Conservation (phyloP, 495 filamentous ascomycete species). For the Aspergillus bridgeri region DNA sequence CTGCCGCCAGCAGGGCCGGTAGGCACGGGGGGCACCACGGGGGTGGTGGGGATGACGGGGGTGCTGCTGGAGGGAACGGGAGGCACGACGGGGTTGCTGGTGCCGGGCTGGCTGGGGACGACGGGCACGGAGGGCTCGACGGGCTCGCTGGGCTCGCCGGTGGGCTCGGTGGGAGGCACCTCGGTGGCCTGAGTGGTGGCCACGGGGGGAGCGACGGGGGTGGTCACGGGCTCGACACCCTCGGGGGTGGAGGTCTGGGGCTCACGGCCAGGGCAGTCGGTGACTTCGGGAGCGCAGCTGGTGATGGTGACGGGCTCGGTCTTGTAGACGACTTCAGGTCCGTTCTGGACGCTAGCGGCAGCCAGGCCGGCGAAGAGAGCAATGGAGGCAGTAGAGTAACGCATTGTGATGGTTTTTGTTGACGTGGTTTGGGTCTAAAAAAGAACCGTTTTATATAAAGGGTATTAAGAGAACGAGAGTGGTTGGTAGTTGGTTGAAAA, state of each 20-base stretch:
- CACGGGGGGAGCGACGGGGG: slow-evolving; percentile 11
- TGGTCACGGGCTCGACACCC: slow-evolving; percentile 19
- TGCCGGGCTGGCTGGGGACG: slow-evolving; percentile 13
- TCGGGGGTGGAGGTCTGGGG: slow-evolving; percentile 19
- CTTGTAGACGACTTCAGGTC: slow-evolving; percentile 48
- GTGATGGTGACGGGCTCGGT: slow-evolving; percentile 56
- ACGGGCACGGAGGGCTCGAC: slow-evolving; percentile 12
- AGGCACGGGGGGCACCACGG: slow-evolving; percentile 5
- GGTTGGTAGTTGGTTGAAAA: slow-evolving; percentile 43
- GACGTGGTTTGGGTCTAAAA: slow-evolving; percentile 21
- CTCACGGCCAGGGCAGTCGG: slow-evolving; percentile 49
- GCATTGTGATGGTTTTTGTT: slow-evolving; percentile 47
- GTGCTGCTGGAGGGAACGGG: slow-evolving; percentile 19
- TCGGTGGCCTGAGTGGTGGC: slow-evolving; percentile 7
- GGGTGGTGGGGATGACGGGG: slow-evolving; percentile 12
- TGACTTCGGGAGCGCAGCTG: slow-evolving; percentile 58
- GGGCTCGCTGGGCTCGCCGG: slow-evolving; percentile 7
- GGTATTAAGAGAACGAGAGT: slow-evolving; percentile 47
- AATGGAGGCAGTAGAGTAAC: slow-evolving; percentile 49
- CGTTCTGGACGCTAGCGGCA: slow-evolving; percentile 35
- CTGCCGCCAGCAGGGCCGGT: slow-evolving; percentile 4
- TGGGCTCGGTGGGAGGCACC: slow-evolving; percentile 7
- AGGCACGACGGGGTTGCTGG: slow-evolving; percentile 11
- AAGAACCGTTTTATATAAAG: slow-evolving; percentile 23
- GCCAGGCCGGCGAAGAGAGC: slow-evolving; percentile 50